phyloP scores from a whole-genome alignment of 78 protist species.

The Thecamonas trahens region DNA sequence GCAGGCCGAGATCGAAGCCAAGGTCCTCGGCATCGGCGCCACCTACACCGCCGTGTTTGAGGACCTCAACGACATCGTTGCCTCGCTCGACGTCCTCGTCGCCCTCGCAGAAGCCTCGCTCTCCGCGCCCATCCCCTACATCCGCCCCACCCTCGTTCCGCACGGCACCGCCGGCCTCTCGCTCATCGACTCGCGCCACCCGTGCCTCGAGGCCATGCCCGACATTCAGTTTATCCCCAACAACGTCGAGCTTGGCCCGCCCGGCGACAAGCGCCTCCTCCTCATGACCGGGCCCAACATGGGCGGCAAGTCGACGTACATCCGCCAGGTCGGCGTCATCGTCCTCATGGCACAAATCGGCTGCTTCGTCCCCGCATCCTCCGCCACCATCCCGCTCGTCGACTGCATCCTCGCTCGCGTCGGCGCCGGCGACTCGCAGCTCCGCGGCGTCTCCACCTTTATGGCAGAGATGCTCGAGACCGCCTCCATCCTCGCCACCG shows the following conservation, averaged over 20 bases:
- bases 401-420: slow-evolving; percentile 89
- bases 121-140: slow-evolving; percentile 65
- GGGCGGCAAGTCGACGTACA: slow-evolving; percentile 82
- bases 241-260: slow-evolving; percentile 42
- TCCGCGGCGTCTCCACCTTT: slow-evolving; percentile 92
- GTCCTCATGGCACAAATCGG: slow-evolving; percentile 96
- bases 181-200: slow-evolving; percentile 75
- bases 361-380: slow-evolving; percentile 83
- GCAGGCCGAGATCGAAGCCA: slow-evolving; percentile 31
- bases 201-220: slow-evolving; percentile 82
- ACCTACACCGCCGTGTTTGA: slow-evolving; percentile 26
- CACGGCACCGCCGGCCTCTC: slow-evolving; percentile 7
- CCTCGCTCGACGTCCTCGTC: slow-evolving; percentile 63
- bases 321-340: slow-evolving; percentile 77
- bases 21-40: slow-evolving; percentile 17
- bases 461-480: slow-evolving; percentile 99
- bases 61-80: slow-evolving; percentile 27
- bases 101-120: slow-evolving; percentile 56
- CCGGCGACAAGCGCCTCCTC: slow-evolving; percentile 20
- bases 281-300: slow-evolving; percentile 91
- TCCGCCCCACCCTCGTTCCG: slow-evolving; percentile 50
- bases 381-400: slow-evolving; percentile 38
- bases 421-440: slow-evolving; percentile 95
- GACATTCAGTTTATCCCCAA: slow-evolving; percentile 79
- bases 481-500: slow-evolving; percentile 74